These are phyloP conservation scores for Phytophthora ramorum DNA, from an alignment of 352 stramenopile species.

Conservation along the genomic window DNA sequence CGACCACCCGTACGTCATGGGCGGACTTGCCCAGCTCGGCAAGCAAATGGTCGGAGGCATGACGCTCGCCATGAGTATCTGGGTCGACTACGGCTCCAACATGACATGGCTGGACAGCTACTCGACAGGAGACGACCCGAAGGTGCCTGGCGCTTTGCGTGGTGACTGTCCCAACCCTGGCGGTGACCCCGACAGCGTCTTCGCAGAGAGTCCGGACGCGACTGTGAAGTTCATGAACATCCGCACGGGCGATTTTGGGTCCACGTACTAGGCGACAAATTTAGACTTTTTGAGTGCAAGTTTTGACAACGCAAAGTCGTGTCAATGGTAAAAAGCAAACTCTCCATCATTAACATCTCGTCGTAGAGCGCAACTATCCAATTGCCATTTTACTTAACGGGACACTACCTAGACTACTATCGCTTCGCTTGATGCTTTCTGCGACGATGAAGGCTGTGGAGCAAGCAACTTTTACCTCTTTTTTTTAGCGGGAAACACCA, in stretches of 20 bases:
- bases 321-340: no score
- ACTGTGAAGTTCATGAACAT: conserved; percentile 70
- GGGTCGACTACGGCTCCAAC: conserved; percentile 56
- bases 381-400: no score
- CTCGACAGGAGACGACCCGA: conserved; percentile 28
- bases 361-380: no score
- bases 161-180: conserved; percentile 48
- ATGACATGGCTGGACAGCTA: conserved; percentile 68
- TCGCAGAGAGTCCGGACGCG: conserved; percentile 45
- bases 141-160: conserved; percentile 43
- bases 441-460: no score
- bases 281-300: background rate
- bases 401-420: no score
- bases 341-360: no score
- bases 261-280: conserved; percentile 31
- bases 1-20: conserved; percentile 42
- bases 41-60: conserved; percentile 50
- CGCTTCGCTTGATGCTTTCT: no score
- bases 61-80: conserved; percentile 67
- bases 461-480: no score
- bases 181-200: conserved; percentile 45
- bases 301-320: no score
- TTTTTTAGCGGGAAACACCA: no score
- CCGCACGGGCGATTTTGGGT: conserved; percentile 55
- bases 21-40: conserved; percentile 48